Percentiles rank a stretch among this genome's conserved stretches.
Conservation (phyloP, 2,329 filamentous ascomycete genomes). For the Raffaelea deltoideospora region DNA sequence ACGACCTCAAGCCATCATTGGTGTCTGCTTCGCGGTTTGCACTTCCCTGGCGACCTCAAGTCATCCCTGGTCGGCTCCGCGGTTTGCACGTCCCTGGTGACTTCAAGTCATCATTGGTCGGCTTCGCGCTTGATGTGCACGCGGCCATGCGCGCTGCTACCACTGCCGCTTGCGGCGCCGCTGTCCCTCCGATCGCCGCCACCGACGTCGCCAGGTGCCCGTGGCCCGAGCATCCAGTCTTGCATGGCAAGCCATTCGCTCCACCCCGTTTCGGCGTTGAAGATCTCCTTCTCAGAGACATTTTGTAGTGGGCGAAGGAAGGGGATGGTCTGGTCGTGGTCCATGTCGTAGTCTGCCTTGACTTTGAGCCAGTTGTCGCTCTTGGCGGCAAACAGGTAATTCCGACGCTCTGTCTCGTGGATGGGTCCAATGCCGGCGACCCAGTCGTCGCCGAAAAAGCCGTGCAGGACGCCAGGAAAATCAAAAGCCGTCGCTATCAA, state of each 20-base stretch:
- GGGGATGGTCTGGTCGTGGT: conserved; percentile 66
- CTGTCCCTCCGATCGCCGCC: conserved; percentile 1
- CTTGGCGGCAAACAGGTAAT: conserved; percentile 92
- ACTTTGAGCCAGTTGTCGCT: conserved; percentile 79
- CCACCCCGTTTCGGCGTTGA: conserved; percentile 71
- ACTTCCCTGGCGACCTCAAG: too few species aligned
- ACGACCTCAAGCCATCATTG: too few species aligned
- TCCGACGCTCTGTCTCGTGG: conserved; percentile 78
- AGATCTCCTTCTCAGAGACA: conserved; percentile 64
- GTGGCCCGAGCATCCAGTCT: conserved; percentile 92
- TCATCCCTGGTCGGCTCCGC: too few species aligned
- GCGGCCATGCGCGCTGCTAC: neutral
- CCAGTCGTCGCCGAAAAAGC: conserved; percentile 97
- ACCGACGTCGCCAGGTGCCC: conserved; percentile 38
- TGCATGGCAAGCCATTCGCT: conserved; percentile 94
- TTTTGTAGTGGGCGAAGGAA: conserved; percentile 74
- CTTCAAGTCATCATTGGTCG: too few species aligned
- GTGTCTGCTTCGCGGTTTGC: too few species aligned
- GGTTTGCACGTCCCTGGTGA: too few species aligned
- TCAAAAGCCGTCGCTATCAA: conserved; percentile 88
- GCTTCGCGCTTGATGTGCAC: conserved; percentile 8
- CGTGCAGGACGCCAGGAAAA: conserved; percentile 69
- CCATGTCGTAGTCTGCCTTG: conserved; percentile 83
- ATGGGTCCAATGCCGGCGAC: conserved; percentile 60
- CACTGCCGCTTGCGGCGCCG: too few species aligned